Base-by-base conservation (phyloP, 2,329 filamentous ascomycete genomes). In the Clathrospora elynae region DNA sequence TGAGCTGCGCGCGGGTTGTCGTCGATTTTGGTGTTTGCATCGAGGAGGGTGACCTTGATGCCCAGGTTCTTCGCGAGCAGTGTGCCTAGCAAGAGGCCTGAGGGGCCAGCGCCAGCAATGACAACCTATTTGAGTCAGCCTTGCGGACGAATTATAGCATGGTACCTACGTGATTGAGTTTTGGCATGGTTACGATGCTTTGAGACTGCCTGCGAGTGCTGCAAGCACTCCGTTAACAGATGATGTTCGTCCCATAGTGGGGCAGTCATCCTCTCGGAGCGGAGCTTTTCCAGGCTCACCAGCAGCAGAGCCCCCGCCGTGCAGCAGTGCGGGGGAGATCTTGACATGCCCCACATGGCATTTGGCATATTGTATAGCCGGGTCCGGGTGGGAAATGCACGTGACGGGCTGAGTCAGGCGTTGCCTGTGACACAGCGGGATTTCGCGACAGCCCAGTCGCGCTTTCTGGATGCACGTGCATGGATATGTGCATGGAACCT, bases 1-100 rank as follows among this genome's bases (percentile, higher is more conserved):
- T 84, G 80, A 2, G 82, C 79, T 10, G 83, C 83, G 18, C 83
- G 79, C 0, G 83, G 83, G 43, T 81, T 80, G 43, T 77, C 72
- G 67, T 84, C 80, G 31, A 85, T 72, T 39, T 76, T 70, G 17
- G 73, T 61, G 2, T 76, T 73, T 2, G 77, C 76, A 55, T 86
- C 83, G 38, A 85, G 70, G 14, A 83, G 71, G 16, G 75, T 76
- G 29, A 79, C 75, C 19, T 73, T 67, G 46, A 83, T 79, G 30
- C 74, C 72, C 13, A 58, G 41, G 37, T 77, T 72, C 52, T 77
- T 75, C 13, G 78, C 73, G 5, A 84, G 74, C 2, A 83, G 72
- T 2, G 82, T 70, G 10, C 60, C 64, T 3, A 68, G 54, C 11
- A 69, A 54, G 6, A 69, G 59, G 16, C 66, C 66, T 2, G 66